These are phyloP conservation scores for Hyphodiscus hymeniophilus DNA, from an alignment of 495 filamentous ascomycete species.

Conservation along the genomic window DNA sequence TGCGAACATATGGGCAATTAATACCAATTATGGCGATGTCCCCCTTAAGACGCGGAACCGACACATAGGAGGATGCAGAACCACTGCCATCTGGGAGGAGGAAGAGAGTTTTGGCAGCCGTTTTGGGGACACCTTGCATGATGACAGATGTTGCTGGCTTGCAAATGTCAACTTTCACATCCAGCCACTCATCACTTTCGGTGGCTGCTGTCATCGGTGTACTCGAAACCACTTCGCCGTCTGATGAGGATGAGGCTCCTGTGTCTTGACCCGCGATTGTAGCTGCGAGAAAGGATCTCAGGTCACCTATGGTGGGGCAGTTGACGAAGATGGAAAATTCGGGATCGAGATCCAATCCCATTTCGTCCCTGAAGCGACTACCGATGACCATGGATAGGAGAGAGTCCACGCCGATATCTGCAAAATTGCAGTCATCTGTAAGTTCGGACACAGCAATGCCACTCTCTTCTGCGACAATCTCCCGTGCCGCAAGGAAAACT, in stretches of 20 bases:
- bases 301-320: background rate
- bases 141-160: slow-evolving; percentile 2
- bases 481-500: slow-evolving; percentile 36
- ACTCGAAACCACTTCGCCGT: too few species aligned
- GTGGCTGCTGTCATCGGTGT: background rate
- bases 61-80: slow-evolving; percentile 53
- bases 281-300: too few species aligned
- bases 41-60: slow-evolving; percentile 39
- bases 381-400: slow-evolving; percentile 48
- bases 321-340: background rate
- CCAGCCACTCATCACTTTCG: slow-evolving; percentile 42
- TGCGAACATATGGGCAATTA: slow-evolving; percentile 33
- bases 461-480: slow-evolving; percentile 57
- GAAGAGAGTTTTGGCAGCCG: slow-evolving; percentile 34
- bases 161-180: slow-evolving; percentile 13
- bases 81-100: slow-evolving; percentile 72
- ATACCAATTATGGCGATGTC: slow-evolving; percentile 53
- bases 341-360: slow-evolving; percentile 40
- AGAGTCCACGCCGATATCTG: slow-evolving; percentile 53
- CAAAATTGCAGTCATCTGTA: slow-evolving; percentile 41
- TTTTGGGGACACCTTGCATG: slow-evolving; percentile 4
- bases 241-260: background rate
- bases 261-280: background rate
- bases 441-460: slow-evolving; percentile 55
- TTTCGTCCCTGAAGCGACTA: slow-evolving; percentile 47